Percentiles rank a stretch among this genome's conserved stretches.
Evolutionary conservation across 108 stramenopile species (phyloP).

Genomic region (Hondaea fermentalgiana): DNA sequence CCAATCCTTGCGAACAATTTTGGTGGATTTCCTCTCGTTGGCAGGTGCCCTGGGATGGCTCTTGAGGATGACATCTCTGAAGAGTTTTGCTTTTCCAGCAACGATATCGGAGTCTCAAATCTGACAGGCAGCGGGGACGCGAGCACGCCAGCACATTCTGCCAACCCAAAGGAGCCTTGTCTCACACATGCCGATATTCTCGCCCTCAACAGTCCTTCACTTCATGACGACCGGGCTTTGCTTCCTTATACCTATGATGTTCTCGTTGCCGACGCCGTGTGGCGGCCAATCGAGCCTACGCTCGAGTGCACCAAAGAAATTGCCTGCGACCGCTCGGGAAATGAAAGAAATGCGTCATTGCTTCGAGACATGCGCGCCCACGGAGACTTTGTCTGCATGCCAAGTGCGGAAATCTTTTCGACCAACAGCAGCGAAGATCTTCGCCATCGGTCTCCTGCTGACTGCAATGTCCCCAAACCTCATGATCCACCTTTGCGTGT

Average conservation of each 20-base stretch:
- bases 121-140: background rate
- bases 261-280: background rate
- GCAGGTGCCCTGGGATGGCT: background rate
- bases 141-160: background rate
- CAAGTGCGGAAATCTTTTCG: background rate
- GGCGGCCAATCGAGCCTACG: background rate
- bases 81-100: background rate
- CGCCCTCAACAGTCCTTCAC: background rate
- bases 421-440: too few species aligned
- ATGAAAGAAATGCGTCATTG: background rate
- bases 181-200: background rate
- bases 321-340: background rate
- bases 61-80: background rate
- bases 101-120: background rate
- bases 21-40: background rate
- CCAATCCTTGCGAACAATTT: too few species aligned
- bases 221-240: background rate
- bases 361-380: background rate
- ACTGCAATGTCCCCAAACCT: background rate
- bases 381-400: background rate
- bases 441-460: background rate
- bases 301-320: background rate
- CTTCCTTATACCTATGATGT: background rate
- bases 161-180: background rate
- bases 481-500: background rate